Conservation (phyloP, 2,329 filamentous ascomycete species). For the Podosphaera xanthii region DNA sequence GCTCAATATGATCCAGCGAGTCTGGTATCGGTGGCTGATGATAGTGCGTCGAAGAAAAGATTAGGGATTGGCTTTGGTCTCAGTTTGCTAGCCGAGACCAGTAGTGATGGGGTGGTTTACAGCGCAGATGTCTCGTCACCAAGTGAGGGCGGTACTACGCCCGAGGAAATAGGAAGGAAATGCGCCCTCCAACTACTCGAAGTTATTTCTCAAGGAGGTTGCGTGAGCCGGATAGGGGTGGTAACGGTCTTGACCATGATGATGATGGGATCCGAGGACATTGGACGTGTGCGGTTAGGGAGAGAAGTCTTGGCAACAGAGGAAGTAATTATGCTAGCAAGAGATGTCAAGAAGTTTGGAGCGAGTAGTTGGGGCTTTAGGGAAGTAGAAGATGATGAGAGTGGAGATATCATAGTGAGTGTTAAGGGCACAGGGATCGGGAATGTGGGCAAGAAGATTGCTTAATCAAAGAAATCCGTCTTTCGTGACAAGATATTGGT, state of each 20-base stretch:
- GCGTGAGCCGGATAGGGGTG: slow-evolving; percentile 48
- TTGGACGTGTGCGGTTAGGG: slow-evolving; percentile 65
- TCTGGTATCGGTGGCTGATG: slow-evolving; percentile 28
- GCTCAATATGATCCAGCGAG: slow-evolving; percentile 51
- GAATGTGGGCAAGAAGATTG: slow-evolving; percentile 83
- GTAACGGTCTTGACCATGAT: slow-evolving; percentile 66
- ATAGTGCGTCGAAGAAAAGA: slow-evolving; percentile 32
- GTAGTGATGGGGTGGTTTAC: slow-evolving; percentile 55
- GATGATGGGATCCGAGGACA: slow-evolving; percentile 95
- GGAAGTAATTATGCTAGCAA: slow-evolving; percentile 53
- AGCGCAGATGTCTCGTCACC: slow-evolving; percentile 64
- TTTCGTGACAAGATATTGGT: no score
- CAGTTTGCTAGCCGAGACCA: slow-evolving; percentile 81
- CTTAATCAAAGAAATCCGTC: slow-evolving; percentile 17
- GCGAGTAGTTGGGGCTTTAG: slow-evolving; percentile 77
- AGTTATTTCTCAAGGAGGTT: slow-evolving; percentile 60
- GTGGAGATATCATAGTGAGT: slow-evolving; percentile 56
- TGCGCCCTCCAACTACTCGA: slow-evolving; percentile 82
- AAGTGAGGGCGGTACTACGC: slow-evolving; percentile 55
- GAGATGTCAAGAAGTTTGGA: slow-evolving; percentile 75
- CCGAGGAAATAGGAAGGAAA: slow-evolving; percentile 73
- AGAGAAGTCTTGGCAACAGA: slow-evolving; percentile 64
- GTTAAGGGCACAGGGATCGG: slow-evolving; percentile 86
- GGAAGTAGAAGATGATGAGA: slow-evolving; percentile 41
- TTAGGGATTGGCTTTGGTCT: slow-evolving; percentile 82